Conservation (phyloP, 257 asterid species). For the Eustoma russellianum region DNA sequence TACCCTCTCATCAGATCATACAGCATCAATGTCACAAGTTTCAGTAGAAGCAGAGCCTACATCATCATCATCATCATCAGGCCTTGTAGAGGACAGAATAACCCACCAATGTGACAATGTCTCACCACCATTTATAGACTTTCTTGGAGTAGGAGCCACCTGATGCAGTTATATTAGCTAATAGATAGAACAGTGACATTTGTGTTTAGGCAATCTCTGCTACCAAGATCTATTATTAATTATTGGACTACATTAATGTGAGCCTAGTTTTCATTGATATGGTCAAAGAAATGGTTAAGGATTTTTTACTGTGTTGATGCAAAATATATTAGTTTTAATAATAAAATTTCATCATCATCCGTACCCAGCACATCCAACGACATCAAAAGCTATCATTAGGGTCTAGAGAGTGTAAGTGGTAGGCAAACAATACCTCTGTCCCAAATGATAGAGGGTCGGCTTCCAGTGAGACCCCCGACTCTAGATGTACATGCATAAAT, state of each 20-base stretch:
- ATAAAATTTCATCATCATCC: no score
- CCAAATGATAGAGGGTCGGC: no score
- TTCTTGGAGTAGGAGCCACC: conserved; percentile 90
- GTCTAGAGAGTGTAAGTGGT: no score
- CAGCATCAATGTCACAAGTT: conserved; percentile 20
- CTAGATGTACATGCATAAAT: no score
- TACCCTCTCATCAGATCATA: conserved; percentile 17
- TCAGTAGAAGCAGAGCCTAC: conserved; percentile 15
- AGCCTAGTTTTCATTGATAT: conserved; percentile 4
- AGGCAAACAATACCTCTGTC: no score
- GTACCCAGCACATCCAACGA: no score
- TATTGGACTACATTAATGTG: background rate
- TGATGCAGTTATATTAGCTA: conserved; percentile 19
- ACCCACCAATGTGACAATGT: conserved; percentile 22
- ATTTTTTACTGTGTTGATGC: conserved; percentile 16
- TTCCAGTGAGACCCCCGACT: no score
- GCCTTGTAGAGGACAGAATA: conserved; percentile 24
- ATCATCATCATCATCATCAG: conserved; percentile 12
- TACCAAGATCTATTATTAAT: background rate
- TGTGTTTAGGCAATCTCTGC: conserved; percentile 12
- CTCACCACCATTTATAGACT: conserved; percentile 73
- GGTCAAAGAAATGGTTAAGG: conserved; percentile 13
- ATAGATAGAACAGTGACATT: conserved; percentile 10
- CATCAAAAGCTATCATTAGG: no score
- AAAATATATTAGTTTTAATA: no score